Percentiles rank a stretch among this genome's conserved stretches.
Conservation (phyloP, 805 yeast genomes). For the Wickerhamomyces canadensis region DNA sequence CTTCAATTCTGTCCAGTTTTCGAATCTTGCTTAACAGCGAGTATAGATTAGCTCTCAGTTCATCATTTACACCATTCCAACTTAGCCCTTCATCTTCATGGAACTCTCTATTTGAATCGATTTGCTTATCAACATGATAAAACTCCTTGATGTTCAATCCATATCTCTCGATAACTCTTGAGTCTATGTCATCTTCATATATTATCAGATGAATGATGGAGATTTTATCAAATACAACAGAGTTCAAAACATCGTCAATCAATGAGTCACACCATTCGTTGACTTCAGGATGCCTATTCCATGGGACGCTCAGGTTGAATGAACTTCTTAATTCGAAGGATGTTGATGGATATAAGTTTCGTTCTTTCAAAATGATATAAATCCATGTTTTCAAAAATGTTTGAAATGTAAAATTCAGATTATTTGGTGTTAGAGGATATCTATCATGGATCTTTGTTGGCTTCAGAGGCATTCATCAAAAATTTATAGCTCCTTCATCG, state of each 20-base stretch:
- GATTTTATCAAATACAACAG: conserved; percentile 9
- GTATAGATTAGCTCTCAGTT: conserved; percentile 17
- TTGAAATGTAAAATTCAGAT: no score
- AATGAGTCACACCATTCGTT: conserved; percentile 11
- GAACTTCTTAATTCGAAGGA: conserved; percentile 33
- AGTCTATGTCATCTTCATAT: conserved; percentile 25
- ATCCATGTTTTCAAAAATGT: conserved; percentile 33
- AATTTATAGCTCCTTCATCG: no score
- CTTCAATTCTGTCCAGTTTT: neutral
- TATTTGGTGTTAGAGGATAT: no score
- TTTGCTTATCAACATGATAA: conserved; percentile 5
- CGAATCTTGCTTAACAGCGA: conserved; percentile 12
- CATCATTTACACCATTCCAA: conserved; percentile 11
- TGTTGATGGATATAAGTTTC: conserved; percentile 31
- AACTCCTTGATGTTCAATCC: conserved; percentile 28
- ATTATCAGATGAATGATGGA: conserved; percentile 28
- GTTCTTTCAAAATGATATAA: conserved; percentile 29
- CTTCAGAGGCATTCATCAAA: no score
- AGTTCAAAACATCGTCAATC: conserved; percentile 1
- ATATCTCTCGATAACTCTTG: conserved; percentile 35
- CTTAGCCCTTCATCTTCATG: conserved; percentile 5
- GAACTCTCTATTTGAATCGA: conserved; percentile 4
- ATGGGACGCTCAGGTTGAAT: conserved; percentile 37
- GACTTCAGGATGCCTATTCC: conserved; percentile 40
- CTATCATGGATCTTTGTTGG: no score